Evolutionary conservation across 2,329 filamentous ascomycete species (phyloP), one percentile per base, ranked within the genome.

Genomic region (Fusarium scirpi): DNA sequence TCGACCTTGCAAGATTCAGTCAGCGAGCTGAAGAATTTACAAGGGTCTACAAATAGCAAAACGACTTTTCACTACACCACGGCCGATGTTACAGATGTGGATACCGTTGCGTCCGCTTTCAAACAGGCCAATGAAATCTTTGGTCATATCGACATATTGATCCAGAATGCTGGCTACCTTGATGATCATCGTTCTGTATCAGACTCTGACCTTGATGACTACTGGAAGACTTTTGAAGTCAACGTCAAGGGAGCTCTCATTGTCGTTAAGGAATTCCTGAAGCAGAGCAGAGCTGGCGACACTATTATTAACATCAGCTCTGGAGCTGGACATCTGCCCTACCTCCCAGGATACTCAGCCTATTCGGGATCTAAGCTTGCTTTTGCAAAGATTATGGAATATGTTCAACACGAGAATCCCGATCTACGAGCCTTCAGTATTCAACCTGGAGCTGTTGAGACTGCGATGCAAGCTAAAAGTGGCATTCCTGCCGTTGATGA

Each of bases 81-180:
- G 1, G 29, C 52, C 9, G 57, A 60, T 15, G 20, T 60, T 6
- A 60, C 41, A 5, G 41, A 46, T 10, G 15, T 8, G 7, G 24
- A 10, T 2, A 22, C 30, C 7, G 52, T 60, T 11, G 3, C 41
- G 4, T 25, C 30, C 27, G 52, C 57, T 18, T 58, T 60, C 2
- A 8, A 22, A 15, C 20, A 30, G 3, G 57, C 52, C 6, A 30
- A 9, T 15, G 10, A 45, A 32, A 5, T n/a, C 8, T 46, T 60
- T 2, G 52, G 52, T 8, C 57, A 60, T 18, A 46, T 58, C 0
- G 30, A 60, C 15, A 46, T 58, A 2, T 30, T 60, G 12, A 41
- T 60, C 30, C 57, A 60, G 20, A 60, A 60, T 13, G 24, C 57
- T 30, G 57, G 57, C 4, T 58, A 60, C 15, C 57, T 60, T 0